Conservation (phyloP, 1,139 yeast species). For the Saccharomyces pastorianus region DNA sequence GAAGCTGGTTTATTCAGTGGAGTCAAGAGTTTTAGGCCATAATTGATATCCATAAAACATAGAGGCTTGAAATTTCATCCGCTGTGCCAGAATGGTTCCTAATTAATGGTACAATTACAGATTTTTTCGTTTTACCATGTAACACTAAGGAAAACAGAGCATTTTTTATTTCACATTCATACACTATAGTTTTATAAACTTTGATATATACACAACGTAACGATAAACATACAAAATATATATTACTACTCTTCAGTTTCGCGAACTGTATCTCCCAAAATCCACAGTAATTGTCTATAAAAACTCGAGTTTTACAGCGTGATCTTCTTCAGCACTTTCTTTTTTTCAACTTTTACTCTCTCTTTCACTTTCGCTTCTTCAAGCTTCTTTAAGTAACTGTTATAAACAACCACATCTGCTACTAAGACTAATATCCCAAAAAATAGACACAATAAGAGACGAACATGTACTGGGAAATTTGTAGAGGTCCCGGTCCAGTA, state of each 20-base stretch:
- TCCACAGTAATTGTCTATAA: neutral
- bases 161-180: neutral
- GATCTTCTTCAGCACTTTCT: constrained; percentile 40
- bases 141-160: neutral
- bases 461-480: constrained; percentile 43
- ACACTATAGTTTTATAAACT: neutral
- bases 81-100: neutral
- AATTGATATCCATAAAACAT: constrained; percentile 3
- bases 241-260: neutral
- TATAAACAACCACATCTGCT: constrained; percentile 87
- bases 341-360: constrained; percentile 49
- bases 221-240: neutral
- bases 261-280: neutral
- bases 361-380: constrained; percentile 63
- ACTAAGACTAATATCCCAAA: constrained; percentile 65
- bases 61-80: neutral
- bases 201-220: neutral
- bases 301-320: constrained; percentile 3
- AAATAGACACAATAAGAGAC: constrained; percentile 64
- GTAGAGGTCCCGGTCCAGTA: constrained; percentile 71
- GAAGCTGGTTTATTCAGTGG: constrained; percentile 46
- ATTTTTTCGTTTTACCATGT: neutral
- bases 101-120: neutral
- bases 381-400: constrained; percentile 63
- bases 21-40: constrained; percentile 29